A percentile compares a stretch with the other conserved stretches of the same genome.
Evolutionary conservation across 208 protist species (phyloP).

Genomic region (Acanthamoeba quina): DNA sequence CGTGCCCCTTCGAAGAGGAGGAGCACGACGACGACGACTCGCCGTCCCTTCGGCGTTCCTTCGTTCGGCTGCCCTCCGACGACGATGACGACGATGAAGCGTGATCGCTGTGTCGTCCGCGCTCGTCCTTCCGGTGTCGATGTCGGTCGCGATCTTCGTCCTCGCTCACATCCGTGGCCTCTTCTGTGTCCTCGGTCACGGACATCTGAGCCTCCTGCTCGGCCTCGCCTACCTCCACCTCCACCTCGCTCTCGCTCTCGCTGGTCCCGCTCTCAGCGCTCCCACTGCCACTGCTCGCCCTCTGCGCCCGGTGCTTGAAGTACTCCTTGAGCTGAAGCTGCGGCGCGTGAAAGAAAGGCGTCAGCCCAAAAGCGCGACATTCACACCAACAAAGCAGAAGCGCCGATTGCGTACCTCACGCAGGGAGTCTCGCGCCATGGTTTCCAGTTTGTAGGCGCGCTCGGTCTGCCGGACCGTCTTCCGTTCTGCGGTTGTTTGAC

Average conservation of each 20-base stretch:
- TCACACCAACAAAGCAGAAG: no score
- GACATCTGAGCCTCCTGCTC: background rate
- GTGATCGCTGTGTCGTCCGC: background rate
- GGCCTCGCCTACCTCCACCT: background rate
- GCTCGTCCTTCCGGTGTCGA: background rate
- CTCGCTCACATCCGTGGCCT: background rate
- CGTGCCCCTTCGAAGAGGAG: background rate
- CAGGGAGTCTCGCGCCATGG: constrained; percentile 31
- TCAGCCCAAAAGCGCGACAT: background rate
- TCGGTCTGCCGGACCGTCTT: constrained; percentile 7
- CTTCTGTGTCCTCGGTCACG: background rate
- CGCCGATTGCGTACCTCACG: background rate
- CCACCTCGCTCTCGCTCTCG: constrained; percentile 2
- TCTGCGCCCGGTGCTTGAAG: constrained; percentile 27
- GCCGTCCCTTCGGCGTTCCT: background rate
- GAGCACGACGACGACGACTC: background rate
- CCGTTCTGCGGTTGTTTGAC: background rate
- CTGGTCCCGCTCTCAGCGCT: background rate
- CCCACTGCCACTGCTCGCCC: background rate
- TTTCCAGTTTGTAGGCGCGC: constrained; percentile 33
- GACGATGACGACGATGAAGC: no score
- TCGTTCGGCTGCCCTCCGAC: background rate
- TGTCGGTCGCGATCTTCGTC: background rate
- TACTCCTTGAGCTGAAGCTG: constrained; percentile 36
- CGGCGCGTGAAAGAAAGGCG: background rate